A percentile compares a stretch with the other conserved stretches of the same genome.
Evolutionary conservation across 1,139 yeast genomes (phyloP).

Genomic region (Nadsonia starkeyi-henricii): DNA sequence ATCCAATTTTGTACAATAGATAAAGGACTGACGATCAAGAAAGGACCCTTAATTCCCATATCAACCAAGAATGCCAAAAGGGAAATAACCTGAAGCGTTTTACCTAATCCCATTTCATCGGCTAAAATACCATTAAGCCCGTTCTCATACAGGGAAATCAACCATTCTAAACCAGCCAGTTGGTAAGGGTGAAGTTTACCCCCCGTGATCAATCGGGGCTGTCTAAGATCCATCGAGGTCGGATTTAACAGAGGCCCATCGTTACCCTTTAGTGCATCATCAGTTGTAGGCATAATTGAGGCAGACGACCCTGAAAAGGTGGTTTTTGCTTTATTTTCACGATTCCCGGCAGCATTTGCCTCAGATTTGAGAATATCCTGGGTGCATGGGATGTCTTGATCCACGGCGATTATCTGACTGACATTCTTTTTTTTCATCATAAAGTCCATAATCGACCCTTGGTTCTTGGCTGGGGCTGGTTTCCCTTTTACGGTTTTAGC

Average conservation of each 20-base stretch:
- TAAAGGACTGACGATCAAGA: conserved; percentile 73
- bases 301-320: background rate
- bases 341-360: background rate
- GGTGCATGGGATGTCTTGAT: background rate
- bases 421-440: conserved; percentile 4
- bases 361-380: background rate
- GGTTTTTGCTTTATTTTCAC: background rate
- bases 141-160: conserved; percentile 74
- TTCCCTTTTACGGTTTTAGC: conserved; percentile 10
- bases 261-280: too few species aligned
- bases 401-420: conserved; percentile 1
- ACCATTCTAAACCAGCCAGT: conserved; percentile 82
- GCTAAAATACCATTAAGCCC: conserved; percentile 92
- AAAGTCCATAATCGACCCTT: conserved; percentile 9
- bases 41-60: conserved; percentile 72
- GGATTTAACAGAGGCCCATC: background rate
- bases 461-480: conserved; percentile 6
- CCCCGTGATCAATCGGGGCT: conserved; percentile 56
- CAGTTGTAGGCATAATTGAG: too few species aligned
- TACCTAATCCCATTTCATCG: conserved; percentile 97
- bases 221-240: conserved; percentile 20
- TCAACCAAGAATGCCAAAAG: conserved; percentile 65
- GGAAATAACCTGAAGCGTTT: conserved; percentile 77
- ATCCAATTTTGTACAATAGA: conserved; percentile 82
- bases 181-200: conserved; percentile 71